A percentile compares a stretch with the other conserved stretches of the same genome.
Conservation (phyloP, 805 yeast species). For the Grigorovia humatica region DNA sequence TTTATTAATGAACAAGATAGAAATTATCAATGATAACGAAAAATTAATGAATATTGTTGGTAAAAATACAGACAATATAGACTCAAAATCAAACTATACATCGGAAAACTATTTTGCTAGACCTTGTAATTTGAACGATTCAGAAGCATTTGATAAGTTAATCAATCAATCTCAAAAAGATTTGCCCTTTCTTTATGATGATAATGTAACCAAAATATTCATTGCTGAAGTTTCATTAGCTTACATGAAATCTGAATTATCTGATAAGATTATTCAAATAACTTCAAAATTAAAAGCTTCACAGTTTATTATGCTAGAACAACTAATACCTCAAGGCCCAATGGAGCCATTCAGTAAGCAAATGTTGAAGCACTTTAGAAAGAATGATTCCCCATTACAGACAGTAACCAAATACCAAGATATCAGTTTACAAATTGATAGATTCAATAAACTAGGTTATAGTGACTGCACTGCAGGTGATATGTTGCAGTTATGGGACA, state of each 20-base stretch:
- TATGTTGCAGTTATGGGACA: constrained; percentile 50
- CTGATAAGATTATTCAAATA: constrained; percentile 49
- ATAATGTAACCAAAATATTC: constrained; percentile 41
- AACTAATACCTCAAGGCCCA: constrained; percentile 53
- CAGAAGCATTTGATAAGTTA: constrained; percentile 28
- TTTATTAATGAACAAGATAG: constrained; percentile 44
- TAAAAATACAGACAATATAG: not conserved
- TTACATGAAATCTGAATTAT: constrained; percentile 58
- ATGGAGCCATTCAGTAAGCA: constrained; percentile 60
- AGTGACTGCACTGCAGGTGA: constrained; percentile 40
- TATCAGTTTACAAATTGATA: constrained; percentile 34
- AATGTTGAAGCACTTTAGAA: constrained; percentile 63
- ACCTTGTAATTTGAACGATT: constrained; percentile 57
- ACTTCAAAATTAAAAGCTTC: constrained; percentile 36
- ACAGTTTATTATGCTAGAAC: constrained; percentile 62
- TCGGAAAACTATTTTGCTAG: constrained; percentile 43
- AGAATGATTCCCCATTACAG: constrained; percentile 56
- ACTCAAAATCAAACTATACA: constrained; percentile 11
- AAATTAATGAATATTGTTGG: constrained; percentile 41
- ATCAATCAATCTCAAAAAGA: not conserved
- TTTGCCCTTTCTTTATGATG: constrained; percentile 11
- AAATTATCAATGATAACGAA: constrained; percentile 38
- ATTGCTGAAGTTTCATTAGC: constrained; percentile 79
- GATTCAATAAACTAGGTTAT: constrained; percentile 44
- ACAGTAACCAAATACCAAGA: constrained; percentile 52